phyloP scores from a whole-genome alignment of 2,329 filamentous ascomycete species.

The Neofusicoccum sp. region DNA sequence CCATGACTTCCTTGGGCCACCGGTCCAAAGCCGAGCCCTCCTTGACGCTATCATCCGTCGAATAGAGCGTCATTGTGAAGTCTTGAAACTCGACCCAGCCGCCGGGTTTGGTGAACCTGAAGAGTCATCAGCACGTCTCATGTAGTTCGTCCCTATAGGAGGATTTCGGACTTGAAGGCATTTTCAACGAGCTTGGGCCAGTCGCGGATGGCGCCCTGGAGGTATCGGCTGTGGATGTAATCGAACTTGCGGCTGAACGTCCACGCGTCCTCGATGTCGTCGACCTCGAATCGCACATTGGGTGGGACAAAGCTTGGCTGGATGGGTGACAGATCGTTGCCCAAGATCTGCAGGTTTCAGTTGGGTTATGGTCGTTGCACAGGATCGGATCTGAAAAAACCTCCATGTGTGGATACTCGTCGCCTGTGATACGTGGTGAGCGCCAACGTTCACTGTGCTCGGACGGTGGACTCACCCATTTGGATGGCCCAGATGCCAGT shows the following conservation, averaged over 20 bases:
- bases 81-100: conserved; percentile 39
- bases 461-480: neutral
- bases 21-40: conserved; percentile 19
- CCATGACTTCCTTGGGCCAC: neutral
- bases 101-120: conserved; percentile 26
- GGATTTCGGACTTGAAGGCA: conserved; percentile 47
- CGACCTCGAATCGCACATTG: conserved; percentile 54
- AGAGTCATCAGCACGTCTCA: conserved; percentile 50
- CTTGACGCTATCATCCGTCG: conserved; percentile 36
- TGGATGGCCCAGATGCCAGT: conserved; percentile 10
- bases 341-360: conserved; percentile 32
- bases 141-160: too few relatives aligned
- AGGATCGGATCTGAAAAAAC: neutral
- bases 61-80: conserved; percentile 30
- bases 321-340: conserved; percentile 53
- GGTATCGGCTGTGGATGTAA: conserved; percentile 57
- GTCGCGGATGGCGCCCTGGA: conserved; percentile 57
- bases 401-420: conserved; percentile 31
- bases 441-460: neutral
- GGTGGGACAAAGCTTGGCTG: conserved; percentile 52
- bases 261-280: conserved; percentile 46
- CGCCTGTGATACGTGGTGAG: conserved; percentile 23
- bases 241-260: conserved; percentile 50
- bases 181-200: conserved; percentile 53
- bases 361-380: conserved; percentile 21